Base-by-base conservation (phyloP, 208 protist species). In the Phytomonas francai region DNA sequence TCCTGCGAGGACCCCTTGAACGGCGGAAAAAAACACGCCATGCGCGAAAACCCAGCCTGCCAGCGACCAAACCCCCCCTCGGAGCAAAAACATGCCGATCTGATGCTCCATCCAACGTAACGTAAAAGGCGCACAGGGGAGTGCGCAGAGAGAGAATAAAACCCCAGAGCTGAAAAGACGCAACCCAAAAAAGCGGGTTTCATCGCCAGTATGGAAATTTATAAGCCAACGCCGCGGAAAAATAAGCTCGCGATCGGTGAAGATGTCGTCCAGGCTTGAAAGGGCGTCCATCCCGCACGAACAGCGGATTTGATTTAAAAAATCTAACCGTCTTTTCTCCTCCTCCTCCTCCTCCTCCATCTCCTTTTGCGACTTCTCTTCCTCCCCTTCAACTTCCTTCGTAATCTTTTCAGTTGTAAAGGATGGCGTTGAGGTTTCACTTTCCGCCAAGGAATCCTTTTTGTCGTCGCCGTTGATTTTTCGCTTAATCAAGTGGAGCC, bases 11-110 rank as follows among this genome's bases (percentile, higher is more conserved):
- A 68, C 5, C 25, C 63, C 77, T 67, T 94, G 89, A 16, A 70
- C 70, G 0, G 76, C 60, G 22, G 73, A 68, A 59, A 80, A 91
- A 42, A 71, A 25, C 5, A 94, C 0, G 63, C 83, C 77, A 4
- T 76, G 54, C 14, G 70, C 71, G 22, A 85, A 81, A 1, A 88
- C 34, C 14, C 82, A 83, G 28, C 71, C 77, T 22, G 81, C 71
- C 3, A 94, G 75, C 9, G 89, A 89, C 86, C 89, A 94, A 25
- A 92, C 64, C 54, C 76, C 85, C n/a, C 89, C 89, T n/a, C 85
- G 83, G 3, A 74, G 39, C 16, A 94, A 73, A 25, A 88, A 81
- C 19, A 88, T 74, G 0, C 86, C 85, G 0, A 88, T 42, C 71
- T 94, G 89, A 22, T 73, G 72, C 63, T 94, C 86, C 60, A 89